Percentiles rank a stretch among this genome's conserved stretches.
phyloP scores from a whole-genome alignment of 2,329 filamentous ascomycete species.

The Hirsutella thompsonii region DNA sequence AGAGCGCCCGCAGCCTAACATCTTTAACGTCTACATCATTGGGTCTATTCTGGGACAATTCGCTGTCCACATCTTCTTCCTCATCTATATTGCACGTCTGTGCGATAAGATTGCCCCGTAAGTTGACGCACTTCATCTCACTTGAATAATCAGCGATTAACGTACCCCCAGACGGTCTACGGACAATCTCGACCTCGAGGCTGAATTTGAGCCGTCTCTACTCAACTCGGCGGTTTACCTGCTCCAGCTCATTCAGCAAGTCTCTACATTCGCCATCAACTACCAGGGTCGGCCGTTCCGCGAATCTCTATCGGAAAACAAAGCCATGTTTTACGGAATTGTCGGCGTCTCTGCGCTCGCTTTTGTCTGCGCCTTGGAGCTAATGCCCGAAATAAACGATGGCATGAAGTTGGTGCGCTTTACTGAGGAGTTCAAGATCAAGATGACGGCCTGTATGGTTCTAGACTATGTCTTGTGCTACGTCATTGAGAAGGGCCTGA shows the following conservation, averaged over 20 bases:
- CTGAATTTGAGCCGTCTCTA: slow-evolving; percentile 84
- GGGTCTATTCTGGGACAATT: slow-evolving; percentile 96
- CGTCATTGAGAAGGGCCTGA: slow-evolving; percentile 75
- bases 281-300: slow-evolving; percentile 98
- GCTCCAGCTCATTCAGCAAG: slow-evolving; percentile 94
- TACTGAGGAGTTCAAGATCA: slow-evolving; percentile 73
- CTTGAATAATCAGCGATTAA: too few species aligned
- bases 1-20: slow-evolving; percentile 94
- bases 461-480: slow-evolving; percentile 81
- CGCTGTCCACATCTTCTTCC: slow-evolving; percentile 82
- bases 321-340: slow-evolving; percentile 96
- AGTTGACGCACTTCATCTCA: slow-evolving; percentile 30
- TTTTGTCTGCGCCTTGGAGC: slow-evolving; percentile 89
- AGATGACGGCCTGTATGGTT: slow-evolving; percentile 74
- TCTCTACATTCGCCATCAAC: slow-evolving; percentile 98
- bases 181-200: slow-evolving; percentile 71
- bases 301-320: slow-evolving; percentile 89
- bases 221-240: slow-evolving; percentile 97
- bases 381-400: slow-evolving; percentile 89
- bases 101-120: slow-evolving; percentile 80
- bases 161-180: slow-evolving; percentile 29
- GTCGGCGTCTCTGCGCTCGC: slow-evolving; percentile 80
- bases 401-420: slow-evolving; percentile 89
- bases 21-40: slow-evolving; percentile 98
- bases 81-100: slow-evolving; percentile 86